Conservation (phyloP, 257 asterid species). For the Osmanthus fragrans region DNA sequence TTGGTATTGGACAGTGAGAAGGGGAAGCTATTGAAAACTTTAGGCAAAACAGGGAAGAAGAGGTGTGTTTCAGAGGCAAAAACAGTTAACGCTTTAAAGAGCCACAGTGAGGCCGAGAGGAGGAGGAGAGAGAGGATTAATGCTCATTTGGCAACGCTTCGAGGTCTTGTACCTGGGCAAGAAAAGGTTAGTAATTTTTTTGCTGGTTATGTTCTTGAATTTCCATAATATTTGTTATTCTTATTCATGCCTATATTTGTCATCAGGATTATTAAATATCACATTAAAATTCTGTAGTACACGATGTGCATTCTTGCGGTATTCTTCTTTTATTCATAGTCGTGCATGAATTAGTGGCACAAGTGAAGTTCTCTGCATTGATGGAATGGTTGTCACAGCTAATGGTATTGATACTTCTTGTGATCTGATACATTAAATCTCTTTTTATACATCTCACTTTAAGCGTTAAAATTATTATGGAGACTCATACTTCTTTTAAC, state of each 20-base stretch:
- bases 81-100: constrained; percentile 65
- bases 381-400: background rate
- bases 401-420: background rate
- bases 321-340: background rate
- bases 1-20: constrained; percentile 56
- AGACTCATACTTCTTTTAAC: background rate
- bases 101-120: constrained; percentile 89
- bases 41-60: constrained; percentile 43
- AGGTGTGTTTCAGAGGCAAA: constrained; percentile 47
- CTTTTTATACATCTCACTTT: no score
- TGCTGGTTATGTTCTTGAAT: background rate
- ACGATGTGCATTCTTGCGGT: background rate
- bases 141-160: constrained; percentile 65
- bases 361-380: background rate
- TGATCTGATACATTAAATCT: background rate
- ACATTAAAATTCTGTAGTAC: background rate
- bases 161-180: constrained; percentile 58
- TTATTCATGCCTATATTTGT: background rate
- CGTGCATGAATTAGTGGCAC: background rate
- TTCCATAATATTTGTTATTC: background rate
- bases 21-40: constrained; percentile 54
- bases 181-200: constrained; percentile 58
- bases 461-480: background rate
- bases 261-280: background rate
- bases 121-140: constrained; percentile 85